These are phyloP conservation scores for Thamnidium elegans DNA, from an alignment of 192 early-diverging fungal species.

Conservation along the genomic window DNA sequence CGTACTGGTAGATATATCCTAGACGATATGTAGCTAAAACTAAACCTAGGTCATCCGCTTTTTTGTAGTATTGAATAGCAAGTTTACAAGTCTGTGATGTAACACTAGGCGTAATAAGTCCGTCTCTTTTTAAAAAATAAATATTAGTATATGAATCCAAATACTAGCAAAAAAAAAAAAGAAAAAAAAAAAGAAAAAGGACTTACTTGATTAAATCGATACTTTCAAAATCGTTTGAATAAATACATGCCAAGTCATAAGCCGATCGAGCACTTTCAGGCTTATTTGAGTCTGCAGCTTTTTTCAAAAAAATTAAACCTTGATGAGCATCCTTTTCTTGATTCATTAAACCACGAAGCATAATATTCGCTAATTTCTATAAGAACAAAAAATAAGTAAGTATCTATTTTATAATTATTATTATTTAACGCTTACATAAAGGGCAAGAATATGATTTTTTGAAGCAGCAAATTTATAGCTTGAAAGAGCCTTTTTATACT, in stretches of 20 bases:
- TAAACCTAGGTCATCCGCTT: slow-evolving; percentile 72
- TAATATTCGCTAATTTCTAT: slow-evolving; percentile 74
- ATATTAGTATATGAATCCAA: slow-evolving; percentile 8
- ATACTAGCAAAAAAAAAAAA: not conserved
- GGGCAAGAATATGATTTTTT: slow-evolving; percentile 62
- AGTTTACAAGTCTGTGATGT: slow-evolving; percentile 53
- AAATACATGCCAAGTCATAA: slow-evolving; percentile 75
- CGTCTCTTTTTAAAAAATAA: slow-evolving; percentile 19
- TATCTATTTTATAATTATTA: not conserved
- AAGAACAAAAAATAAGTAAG: not conserved
- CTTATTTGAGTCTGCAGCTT: slow-evolving; percentile 54
- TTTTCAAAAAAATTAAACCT: slow-evolving; percentile 80
- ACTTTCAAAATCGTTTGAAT: slow-evolving; percentile 63
- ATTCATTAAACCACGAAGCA: slow-evolving; percentile 71
- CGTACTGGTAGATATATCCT: slow-evolving; percentile 79
- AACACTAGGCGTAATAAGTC: not conserved
- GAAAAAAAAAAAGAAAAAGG: too few relatives aligned
- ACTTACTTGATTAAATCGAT: slow-evolving; percentile 39
- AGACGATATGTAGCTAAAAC: slow-evolving; percentile 70
- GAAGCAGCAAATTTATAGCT: slow-evolving; percentile 58
- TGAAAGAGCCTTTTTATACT: slow-evolving; percentile 8
- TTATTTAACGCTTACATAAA: slow-evolving; percentile 47
- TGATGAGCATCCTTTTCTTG: slow-evolving; percentile 70
- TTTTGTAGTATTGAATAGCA: slow-evolving; percentile 68
- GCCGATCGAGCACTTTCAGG: slow-evolving; percentile 73